phyloP scores from a whole-genome alignment of 371 early-diverging fungal species.

The Mucor lusitanicus region DNA sequence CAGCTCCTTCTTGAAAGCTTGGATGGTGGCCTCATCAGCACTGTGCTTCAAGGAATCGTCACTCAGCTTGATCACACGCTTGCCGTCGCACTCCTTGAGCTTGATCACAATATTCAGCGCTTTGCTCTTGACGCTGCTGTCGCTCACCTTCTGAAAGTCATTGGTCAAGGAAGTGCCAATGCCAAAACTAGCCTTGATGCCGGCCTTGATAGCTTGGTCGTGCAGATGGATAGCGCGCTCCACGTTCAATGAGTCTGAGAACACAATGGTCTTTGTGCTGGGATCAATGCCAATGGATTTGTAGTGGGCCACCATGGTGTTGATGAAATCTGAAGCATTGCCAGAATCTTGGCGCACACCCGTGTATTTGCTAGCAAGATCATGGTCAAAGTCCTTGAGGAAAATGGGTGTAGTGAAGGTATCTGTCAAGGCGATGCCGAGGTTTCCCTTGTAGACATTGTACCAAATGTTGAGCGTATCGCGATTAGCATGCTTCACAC shows the following conservation, averaged over 20 bases:
- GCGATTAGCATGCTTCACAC: slow-evolving; percentile 62
- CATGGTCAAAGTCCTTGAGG: slow-evolving; percentile 58
- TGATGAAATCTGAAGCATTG: slow-evolving; percentile 58
- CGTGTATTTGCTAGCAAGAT: slow-evolving; percentile 53
- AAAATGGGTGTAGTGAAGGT: slow-evolving; percentile 73
- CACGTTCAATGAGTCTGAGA: slow-evolving; percentile 70
- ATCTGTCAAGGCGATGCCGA: slow-evolving; percentile 75
- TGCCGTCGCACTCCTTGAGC: slow-evolving; percentile 59
- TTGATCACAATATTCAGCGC: slow-evolving; percentile 82
- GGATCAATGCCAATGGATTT: slow-evolving; percentile 59
- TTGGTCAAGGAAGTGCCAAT: slow-evolving; percentile 81
- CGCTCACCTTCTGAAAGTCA: slow-evolving; percentile 54
- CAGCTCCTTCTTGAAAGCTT: slow-evolving; percentile 43
- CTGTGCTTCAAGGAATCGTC: slow-evolving; percentile 70
- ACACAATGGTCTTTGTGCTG: slow-evolving; percentile 64
- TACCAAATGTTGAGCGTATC: slow-evolving; percentile 66
- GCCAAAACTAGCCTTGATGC: slow-evolving; percentile 69
- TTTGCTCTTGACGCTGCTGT: slow-evolving; percentile 40
- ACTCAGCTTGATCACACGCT: slow-evolving; percentile 72
- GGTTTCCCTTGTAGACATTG: slow-evolving; percentile 54
- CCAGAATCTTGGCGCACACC: slow-evolving; percentile 83
- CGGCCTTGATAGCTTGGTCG: slow-evolving; percentile 41
- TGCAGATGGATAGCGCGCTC: slow-evolving; percentile 56
- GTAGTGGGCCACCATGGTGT: slow-evolving; percentile 60
- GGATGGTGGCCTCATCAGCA: slow-evolving; percentile 56